Evolutionary conservation across 2,329 filamentous ascomycete genomes (phyloP).

Genomic region (Ceratocystis colombiana): DNA sequence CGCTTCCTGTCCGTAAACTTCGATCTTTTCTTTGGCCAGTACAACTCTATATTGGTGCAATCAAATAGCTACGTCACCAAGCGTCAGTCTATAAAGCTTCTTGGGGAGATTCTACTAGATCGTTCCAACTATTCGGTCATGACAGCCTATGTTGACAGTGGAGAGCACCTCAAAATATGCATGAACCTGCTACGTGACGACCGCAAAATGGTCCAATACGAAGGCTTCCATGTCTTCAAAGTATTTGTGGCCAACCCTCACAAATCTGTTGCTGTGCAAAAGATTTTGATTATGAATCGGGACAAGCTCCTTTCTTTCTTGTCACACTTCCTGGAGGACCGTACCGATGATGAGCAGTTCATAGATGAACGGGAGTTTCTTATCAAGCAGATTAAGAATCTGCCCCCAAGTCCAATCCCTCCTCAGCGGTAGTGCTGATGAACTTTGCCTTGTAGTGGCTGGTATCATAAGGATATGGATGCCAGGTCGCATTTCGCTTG

Average conservation of each 20-base stretch:
- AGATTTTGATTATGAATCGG: slow-evolving; percentile 91
- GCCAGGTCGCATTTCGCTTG: neutral
- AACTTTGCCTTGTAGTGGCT: neutral
- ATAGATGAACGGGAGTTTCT: slow-evolving; percentile 96
- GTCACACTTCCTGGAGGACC: slow-evolving; percentile 82
- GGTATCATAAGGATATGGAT: neutral
- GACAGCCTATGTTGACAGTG: slow-evolving; percentile 91
- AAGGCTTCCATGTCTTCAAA: slow-evolving; percentile 99
- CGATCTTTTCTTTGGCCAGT: slow-evolving; percentile 81
- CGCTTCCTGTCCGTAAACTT: slow-evolving; percentile 85
- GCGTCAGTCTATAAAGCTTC: slow-evolving; percentile 90
- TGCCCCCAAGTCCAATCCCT: slow-evolving; percentile 49
- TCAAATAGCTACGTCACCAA: slow-evolving; percentile 97
- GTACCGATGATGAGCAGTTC: slow-evolving; percentile 96
- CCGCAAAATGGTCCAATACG: slow-evolving; percentile 97
- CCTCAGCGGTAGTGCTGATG: slow-evolving; percentile 36
- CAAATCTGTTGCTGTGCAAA: slow-evolving; percentile 91
- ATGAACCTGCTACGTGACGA: slow-evolving; percentile 96
- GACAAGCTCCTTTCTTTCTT: slow-evolving; percentile 84
- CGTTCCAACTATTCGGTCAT: slow-evolving; percentile 96
- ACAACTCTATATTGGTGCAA: slow-evolving; percentile 78
- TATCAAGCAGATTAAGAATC: slow-evolving; percentile 79
- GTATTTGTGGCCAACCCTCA: slow-evolving; percentile 98
- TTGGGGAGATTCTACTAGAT: slow-evolving; percentile 89
- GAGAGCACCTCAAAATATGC: slow-evolving; percentile 92